Evolutionary conservation across 78 protist species (phyloP).

Genomic region (Dictyostelium discoideum): dicty_2.7 NC_007091.3:2113001-2113500

Average conservation of each 20-base stretch:
- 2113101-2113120: background rate
- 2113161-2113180: constrained; percentile 7
- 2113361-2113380: background rate
- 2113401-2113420: background rate
- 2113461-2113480: no score
- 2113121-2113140: background rate
- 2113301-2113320: background rate
- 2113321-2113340: constrained; percentile 17
- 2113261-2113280: background rate
- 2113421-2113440: no score
- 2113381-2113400: background rate
- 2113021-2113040: no score
- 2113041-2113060: no score
- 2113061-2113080: background rate
- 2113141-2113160: background rate
- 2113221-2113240: background rate
- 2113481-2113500: no score
- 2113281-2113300: constrained; percentile 9
- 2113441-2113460: no score
- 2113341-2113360: constrained; percentile 5
- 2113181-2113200: background rate
- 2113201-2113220: constrained; percentile 10
- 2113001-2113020: no score
- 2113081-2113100: background rate
- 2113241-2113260: background rate